Conservation (phyloP, 345 rosid species). For the Eutrema heterophyllum region DNA sequence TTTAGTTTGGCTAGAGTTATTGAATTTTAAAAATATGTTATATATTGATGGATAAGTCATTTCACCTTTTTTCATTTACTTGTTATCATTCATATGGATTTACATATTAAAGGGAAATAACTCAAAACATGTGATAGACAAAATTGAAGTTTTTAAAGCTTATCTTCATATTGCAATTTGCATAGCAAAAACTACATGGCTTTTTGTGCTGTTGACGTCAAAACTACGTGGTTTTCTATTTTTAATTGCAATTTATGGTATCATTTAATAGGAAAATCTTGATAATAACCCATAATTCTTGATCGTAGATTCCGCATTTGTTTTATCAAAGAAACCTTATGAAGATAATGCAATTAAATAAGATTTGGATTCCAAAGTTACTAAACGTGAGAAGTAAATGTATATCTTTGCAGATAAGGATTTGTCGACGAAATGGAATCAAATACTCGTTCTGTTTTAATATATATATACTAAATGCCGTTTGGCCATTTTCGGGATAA, state of each 20-base stretch:
- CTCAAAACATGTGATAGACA: background rate
- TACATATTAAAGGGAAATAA: background rate
- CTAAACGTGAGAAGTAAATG: background rate
- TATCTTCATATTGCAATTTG: conserved; percentile 5
- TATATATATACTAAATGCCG: background rate
- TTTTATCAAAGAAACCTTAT: background rate
- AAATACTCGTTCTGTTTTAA: background rate
- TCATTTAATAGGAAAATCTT: background rate
- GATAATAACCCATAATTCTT: background rate
- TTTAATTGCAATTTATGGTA: background rate
- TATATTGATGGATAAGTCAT: background rate
- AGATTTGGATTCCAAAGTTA: background rate
- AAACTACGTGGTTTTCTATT: conserved; percentile 2
- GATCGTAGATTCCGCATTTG: background rate
- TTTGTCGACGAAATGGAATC: background rate
- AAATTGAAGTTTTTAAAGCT: background rate
- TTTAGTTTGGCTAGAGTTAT: conserved; percentile 7
- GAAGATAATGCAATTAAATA: background rate
- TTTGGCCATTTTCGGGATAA: background rate
- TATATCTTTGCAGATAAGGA: background rate
- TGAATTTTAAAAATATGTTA: background rate
- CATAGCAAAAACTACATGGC: background rate
- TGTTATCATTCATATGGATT: background rate
- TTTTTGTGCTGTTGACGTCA: background rate
- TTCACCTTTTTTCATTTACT: background rate